phyloP scores from a whole-genome alignment of 768 basidiomycete genomes.

The Collybiopsis confluens region DNA sequence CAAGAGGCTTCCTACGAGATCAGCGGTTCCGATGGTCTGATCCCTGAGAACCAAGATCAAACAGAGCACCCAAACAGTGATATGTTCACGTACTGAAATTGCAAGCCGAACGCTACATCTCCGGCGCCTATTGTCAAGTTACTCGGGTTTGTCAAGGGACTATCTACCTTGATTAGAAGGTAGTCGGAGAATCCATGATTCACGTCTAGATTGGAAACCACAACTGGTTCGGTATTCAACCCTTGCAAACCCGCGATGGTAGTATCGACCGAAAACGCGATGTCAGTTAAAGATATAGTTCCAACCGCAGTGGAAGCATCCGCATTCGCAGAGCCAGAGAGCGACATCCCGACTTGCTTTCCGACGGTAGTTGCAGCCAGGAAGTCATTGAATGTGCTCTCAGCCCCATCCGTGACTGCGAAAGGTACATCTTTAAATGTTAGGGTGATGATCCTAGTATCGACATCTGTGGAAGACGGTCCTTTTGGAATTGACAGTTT shows the following conservation, averaged over 20 bases:
- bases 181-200: slow-evolving; percentile 62
- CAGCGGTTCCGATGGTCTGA: slow-evolving; percentile 54
- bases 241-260: slow-evolving; percentile 63
- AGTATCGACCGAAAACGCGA: slow-evolving; percentile 56
- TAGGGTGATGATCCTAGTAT: slow-evolving; percentile 55
- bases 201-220: slow-evolving; percentile 57
- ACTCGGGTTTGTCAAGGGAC: slow-evolving; percentile 62
- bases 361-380: slow-evolving; percentile 56
- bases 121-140: slow-evolving; percentile 52
- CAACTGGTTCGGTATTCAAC: slow-evolving; percentile 51
- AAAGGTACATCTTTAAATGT: slow-evolving; percentile 59
- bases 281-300: slow-evolving; percentile 49
- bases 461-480: slow-evolving; percentile 57
- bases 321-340: slow-evolving; percentile 53
- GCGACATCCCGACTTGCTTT: slow-evolving; percentile 36
- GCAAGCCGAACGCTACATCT: slow-evolving; percentile 57
- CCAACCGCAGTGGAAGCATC: slow-evolving; percentile 66
- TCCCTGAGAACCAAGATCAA: slow-evolving; percentile 24
- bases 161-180: slow-evolving; percentile 63
- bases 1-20: slow-evolving; percentile 39
- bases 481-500: slow-evolving; percentile 55
- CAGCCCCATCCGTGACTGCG: slow-evolving; percentile 42
- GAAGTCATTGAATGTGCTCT: slow-evolving; percentile 55
- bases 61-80: not conserved
- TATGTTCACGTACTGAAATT: slow-evolving; percentile 42